A percentile compares a stretch with the other conserved stretches of the same genome.
phyloP scores from a whole-genome alignment of 73 alveolate genomes.

The Breviolum minutum region DNA sequence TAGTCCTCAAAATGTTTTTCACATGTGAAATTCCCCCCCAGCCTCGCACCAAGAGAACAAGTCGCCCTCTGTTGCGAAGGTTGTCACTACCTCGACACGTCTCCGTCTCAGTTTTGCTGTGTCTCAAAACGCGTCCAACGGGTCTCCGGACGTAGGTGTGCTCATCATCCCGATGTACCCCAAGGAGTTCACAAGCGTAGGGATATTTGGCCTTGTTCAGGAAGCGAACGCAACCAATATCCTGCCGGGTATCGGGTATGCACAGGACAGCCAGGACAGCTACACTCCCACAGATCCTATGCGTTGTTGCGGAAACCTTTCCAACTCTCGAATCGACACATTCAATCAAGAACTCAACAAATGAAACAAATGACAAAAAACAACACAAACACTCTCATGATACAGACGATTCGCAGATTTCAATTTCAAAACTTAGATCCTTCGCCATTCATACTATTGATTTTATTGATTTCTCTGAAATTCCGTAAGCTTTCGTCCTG shows the following conservation, averaged over 20 bases:
- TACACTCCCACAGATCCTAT: too few relatives aligned
- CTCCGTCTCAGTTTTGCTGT: too few relatives aligned
- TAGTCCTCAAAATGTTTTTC: not conserved
- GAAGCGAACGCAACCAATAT: constrained; percentile 50
- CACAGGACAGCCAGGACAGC: too few relatives aligned
- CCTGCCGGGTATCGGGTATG: not conserved
- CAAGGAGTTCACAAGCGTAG: constrained; percentile 47
- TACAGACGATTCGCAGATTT: too few relatives aligned
- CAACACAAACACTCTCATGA: too few relatives aligned
- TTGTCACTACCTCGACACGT: constrained; percentile 29
- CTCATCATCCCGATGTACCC: constrained; percentile 58
- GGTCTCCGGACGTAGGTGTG: constrained; percentile 27
- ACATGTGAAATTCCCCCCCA: not conserved
- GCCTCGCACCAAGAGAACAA: constrained; percentile 89
- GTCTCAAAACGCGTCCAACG: not conserved
- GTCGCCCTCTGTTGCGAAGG: constrained; percentile 73
- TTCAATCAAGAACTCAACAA: too few relatives aligned
- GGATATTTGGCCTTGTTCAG: constrained; percentile 37
- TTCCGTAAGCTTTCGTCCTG: constrained; percentile 17
- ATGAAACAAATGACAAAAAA: too few relatives aligned
- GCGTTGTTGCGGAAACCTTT: too few relatives aligned
- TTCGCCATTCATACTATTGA: too few relatives aligned
- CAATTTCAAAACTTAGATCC: too few relatives aligned
- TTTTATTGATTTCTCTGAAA: too few relatives aligned
- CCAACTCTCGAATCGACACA: too few relatives aligned